Conservation (phyloP, 1,284 basidiomycete genomes). For the Fomitopsis betulina region DNA sequence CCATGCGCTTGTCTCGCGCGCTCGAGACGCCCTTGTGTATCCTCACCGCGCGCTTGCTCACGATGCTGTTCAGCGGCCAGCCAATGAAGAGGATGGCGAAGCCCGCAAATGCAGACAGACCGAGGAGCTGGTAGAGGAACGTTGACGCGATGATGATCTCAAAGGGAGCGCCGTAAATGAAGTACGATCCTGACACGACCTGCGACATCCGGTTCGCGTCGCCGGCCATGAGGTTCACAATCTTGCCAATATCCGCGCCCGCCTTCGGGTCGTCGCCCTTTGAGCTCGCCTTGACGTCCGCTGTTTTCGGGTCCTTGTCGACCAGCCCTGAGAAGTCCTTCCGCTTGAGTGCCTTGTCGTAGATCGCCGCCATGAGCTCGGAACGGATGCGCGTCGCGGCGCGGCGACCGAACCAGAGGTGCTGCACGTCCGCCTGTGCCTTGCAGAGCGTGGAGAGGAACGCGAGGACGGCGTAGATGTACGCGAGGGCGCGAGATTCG, state of each 20-base stretch:
- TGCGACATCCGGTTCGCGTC: conserved; percentile 57
- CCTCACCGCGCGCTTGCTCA: conserved; percentile 56
- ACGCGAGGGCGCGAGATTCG: conserved; percentile 53
- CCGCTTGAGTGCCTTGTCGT: conserved; percentile 85
- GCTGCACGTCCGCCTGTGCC: conserved; percentile 69
- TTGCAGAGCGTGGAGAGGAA: conserved; percentile 57
- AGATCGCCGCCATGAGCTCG: conserved; percentile 80
- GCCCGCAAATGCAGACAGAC: conserved; percentile 81
- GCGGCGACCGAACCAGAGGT: conserved; percentile 77
- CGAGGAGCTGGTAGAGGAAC: conserved; percentile 85
- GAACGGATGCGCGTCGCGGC: conserved; percentile 64
- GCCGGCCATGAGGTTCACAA: conserved; percentile 75
- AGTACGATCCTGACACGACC: conserved; percentile 49
- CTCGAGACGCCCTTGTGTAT: conserved; percentile 73
- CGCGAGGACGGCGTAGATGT: conserved; percentile 67
- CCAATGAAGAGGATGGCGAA: conserved; percentile 72
- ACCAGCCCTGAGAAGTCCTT: conserved; percentile 82
- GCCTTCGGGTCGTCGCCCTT: conserved; percentile 57
- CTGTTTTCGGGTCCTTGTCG: conserved; percentile 39
- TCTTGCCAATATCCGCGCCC: conserved; percentile 72
- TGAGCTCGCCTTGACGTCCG: conserved; percentile 22
- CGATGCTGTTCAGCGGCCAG: conserved; percentile 69
- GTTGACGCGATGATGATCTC: conserved; percentile 74
- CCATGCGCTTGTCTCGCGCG: conserved; percentile 83
- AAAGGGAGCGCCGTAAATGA: conserved; percentile 72